Base-by-base conservation (phyloP, 306 rosid genomes). In the Psophocarpus tetragonolobus region DNA sequence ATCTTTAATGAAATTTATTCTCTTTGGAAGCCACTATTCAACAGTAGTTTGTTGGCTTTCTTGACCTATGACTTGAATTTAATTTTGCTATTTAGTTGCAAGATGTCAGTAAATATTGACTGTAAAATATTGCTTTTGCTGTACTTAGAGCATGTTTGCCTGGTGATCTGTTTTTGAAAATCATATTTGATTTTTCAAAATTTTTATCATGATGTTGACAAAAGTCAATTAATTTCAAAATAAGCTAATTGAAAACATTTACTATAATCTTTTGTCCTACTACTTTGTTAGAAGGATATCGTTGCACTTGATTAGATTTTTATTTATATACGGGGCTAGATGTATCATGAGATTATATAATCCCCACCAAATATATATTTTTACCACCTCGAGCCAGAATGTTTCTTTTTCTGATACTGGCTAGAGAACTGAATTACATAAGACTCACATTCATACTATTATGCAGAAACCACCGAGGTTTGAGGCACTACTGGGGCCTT, bases 401-500 rank as follows among this genome's bases (percentile, higher is more conserved):
- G n/a, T n/a, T n/a, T n/a, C n/a, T n/a, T n/a, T n/a, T n/a, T n/a
- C n/a, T n/a, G n/a, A 3, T 1, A 14, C 9, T 8, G 50, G 30
- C 21, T 15, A 15, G 0, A 3, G 8, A 45, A 45, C 21, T 44
- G 45, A 6, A 9, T 1, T 39, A 51, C 17, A 45, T 15, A 1
- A 30, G 45, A 1, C 72, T 73, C 20, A n/a, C 23, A 11, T 53
- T 3, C 11, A 27, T 54, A 2, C 44, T 75, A 2, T n/a, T 42
- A 23, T 87, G 85, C 93, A 95, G 99, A 85, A 95, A 95, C 79
- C 99, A 95, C 68, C 99, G 99, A 61, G 99, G 99, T 85, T 85
- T 95, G 75, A 90, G 99, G 81, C 99, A 92, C 64, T 95, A 95
- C 94, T 95, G 97, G 99, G 97, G 99, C 62, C 99, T 95, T 15